These are phyloP conservation scores for Penicillium desertorum DNA, from an alignment of 495 filamentous ascomycete species.

Conservation along the genomic window DNA sequence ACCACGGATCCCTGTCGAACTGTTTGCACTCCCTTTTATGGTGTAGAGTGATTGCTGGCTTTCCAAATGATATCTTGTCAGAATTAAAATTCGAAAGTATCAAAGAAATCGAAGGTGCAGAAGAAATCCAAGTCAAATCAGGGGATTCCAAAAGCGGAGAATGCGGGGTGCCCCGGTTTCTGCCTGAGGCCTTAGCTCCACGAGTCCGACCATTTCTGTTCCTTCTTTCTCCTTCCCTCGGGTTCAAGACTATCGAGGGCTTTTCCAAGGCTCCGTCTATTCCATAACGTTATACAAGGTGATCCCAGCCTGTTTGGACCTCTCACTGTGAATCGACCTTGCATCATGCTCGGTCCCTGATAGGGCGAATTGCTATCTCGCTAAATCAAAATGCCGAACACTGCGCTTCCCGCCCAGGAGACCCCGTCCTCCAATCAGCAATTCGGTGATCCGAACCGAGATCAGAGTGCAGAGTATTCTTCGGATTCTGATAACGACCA, in stretches of 20 bases:
- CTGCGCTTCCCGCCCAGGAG: conserved; percentile 27
- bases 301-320: conserved; percentile 7
- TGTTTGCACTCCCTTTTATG: background rate
- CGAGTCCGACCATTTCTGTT: conserved; percentile 16
- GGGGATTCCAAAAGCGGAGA: conserved; percentile 17
- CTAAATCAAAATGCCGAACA: conserved; percentile 46
- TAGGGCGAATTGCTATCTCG: conserved; percentile 33
- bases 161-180: conserved; percentile 27
- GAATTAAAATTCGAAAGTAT: background rate
- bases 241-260: conserved; percentile 13
- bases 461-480: conserved; percentile 43
- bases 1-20: background rate
- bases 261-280: conserved; percentile 7
- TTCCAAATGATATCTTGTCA: no score
- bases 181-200: conserved; percentile 29
- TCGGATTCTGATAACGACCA: conserved; percentile 44
- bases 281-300: background rate
- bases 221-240: conserved; percentile 19
- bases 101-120: background rate
- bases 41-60: no score
- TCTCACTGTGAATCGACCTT: conserved; percentile 14
- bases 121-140: background rate
- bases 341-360: conserved; percentile 30
- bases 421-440: conserved; percentile 29
- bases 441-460: conserved; percentile 27